phyloP scores from a whole-genome alignment of 805 yeast genomes.

The Starmerella geochares region DNA sequence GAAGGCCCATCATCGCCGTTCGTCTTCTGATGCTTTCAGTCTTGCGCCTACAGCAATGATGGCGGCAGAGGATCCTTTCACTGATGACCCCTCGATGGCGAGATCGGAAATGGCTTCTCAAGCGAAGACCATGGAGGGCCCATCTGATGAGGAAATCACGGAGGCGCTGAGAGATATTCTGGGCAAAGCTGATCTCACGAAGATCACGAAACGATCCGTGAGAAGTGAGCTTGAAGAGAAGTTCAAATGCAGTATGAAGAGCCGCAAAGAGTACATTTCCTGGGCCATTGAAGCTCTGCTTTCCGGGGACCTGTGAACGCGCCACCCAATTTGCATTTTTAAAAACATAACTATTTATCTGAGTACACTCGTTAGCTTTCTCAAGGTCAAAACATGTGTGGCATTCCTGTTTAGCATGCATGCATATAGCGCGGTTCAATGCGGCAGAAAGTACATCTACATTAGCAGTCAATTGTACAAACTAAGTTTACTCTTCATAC shows the following conservation, averaged over 20 bases:
- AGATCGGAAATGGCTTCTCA: not conserved
- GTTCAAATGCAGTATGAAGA: slow-evolving; percentile 30
- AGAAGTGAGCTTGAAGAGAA: slow-evolving; percentile 32
- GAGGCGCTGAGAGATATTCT: slow-evolving; percentile 33
- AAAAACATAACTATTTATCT: not conserved
- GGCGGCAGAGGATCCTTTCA: slow-evolving; percentile 11
- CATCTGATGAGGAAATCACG: slow-evolving; percentile 33
- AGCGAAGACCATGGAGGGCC: slow-evolving; percentile 19
- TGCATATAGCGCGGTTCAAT: not conserved
- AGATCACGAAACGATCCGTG: slow-evolving; percentile 34
- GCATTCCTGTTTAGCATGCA: too few relatives aligned
- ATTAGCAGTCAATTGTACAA: not conserved
- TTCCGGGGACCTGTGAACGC: slow-evolving; percentile 32
- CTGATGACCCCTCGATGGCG: slow-evolving; percentile 2
- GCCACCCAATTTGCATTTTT: not conserved
- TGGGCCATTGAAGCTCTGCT: slow-evolving; percentile 35
- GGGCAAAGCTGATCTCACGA: slow-evolving; percentile 33
- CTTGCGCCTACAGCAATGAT: slow-evolving; percentile 19
- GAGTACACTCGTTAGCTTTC: too few relatives aligned
- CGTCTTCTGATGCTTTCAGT: slow-evolving; percentile 14
- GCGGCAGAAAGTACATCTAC: not conserved
- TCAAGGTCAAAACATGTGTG: too few relatives aligned
- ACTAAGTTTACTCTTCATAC: not conserved
- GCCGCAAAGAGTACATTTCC: slow-evolving; percentile 34
- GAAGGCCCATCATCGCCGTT: slow-evolving; percentile 2